Evolutionary conservation across 176 grass and related monocot species (phyloP).

Genomic region (Coix lacrymajobi): DNA sequence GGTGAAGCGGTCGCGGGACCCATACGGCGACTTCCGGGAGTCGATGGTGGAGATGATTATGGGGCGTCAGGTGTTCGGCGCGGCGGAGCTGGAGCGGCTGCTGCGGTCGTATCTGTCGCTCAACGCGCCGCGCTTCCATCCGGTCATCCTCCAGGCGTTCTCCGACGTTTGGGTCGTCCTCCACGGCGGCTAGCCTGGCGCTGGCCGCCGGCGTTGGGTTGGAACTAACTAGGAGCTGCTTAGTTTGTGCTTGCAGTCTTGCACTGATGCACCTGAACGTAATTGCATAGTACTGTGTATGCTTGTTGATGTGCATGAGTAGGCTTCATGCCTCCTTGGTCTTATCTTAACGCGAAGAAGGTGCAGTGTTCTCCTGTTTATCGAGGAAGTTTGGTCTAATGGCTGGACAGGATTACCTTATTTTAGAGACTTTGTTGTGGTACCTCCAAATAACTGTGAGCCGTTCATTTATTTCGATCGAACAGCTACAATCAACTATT

Average conservation of each 20-base stretch:
- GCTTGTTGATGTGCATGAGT: no score
- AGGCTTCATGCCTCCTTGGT: no score
- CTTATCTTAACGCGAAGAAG: no score
- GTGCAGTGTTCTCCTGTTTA: no score
- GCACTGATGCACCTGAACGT: not conserved
- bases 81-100: constrained; percentile 74
- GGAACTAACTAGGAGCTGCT: not conserved
- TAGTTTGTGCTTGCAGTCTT: not conserved
- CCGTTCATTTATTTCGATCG: no score
- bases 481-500: no score
- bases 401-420: no score
- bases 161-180: constrained; percentile 89
- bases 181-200: constrained; percentile 40
- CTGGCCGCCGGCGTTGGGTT: not conserved
- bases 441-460: no score
- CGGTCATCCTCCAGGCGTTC: constrained; percentile 92
- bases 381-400: no score
- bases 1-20: constrained; percentile 78
- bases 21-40: constrained; percentile 74
- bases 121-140: constrained; percentile 73
- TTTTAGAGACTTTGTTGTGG: no score
- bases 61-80: constrained; percentile 63
- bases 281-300: not conserved
- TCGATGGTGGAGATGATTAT: constrained; percentile 99
- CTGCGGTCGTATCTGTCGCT: constrained; percentile 85